Conservation (phyloP, 164 flowering plant species). For the Liquidambar formosana region DNA sequence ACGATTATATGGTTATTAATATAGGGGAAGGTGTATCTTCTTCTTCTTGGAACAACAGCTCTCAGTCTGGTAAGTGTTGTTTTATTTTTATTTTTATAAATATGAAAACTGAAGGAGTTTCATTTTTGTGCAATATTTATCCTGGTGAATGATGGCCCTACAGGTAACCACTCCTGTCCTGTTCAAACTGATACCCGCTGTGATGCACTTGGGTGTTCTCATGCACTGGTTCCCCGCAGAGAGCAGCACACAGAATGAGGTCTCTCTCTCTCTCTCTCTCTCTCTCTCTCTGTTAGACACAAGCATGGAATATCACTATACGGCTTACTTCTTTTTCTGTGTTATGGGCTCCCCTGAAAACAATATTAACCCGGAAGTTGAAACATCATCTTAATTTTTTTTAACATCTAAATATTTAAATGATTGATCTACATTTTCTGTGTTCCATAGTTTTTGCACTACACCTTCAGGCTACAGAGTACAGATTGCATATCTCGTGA, state of each 20-base stretch:
- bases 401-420: neutral
- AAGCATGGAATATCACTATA: neutral
- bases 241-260: constrained; percentile 65
- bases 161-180: constrained; percentile 94
- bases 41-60: constrained; percentile 97
- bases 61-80: constrained; percentile 75
- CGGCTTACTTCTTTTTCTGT: neutral
- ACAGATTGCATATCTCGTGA: too few species aligned
- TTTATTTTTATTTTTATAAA: too few species aligned
- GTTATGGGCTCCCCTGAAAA: neutral
- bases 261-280: constrained; percentile 28
- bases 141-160: constrained; percentile 4
- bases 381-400: neutral
- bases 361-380: neutral
- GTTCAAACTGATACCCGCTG: constrained; percentile 84
- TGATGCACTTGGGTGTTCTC: constrained; percentile 85
- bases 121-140: constrained; percentile 1
- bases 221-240: constrained; percentile 92
- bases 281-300: neutral
- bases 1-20: neutral
- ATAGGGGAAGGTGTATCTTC: constrained; percentile 97
- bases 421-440: neutral
- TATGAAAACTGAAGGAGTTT: neutral
- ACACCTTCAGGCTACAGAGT: neutral
- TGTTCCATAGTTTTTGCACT: neutral